Percentiles rank a stretch among this genome's conserved stretches.
Conservation (phyloP, 805 yeast genomes). For the Candida ulmi region DNA sequence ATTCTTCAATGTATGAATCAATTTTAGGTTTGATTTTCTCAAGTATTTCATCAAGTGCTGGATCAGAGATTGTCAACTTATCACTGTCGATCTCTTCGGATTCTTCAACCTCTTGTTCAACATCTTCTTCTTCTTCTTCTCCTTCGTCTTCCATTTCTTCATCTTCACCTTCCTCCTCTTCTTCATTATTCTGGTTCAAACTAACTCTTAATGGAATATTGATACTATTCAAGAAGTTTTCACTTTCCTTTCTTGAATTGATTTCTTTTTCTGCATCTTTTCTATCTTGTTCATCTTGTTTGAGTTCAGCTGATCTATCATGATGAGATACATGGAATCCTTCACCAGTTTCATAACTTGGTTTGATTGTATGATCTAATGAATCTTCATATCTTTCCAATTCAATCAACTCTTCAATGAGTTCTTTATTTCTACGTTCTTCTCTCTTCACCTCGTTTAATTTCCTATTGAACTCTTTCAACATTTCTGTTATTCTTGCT, state of each 20-base stretch:
- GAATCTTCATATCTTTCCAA: conserved; percentile 30
- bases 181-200: conserved; percentile 1
- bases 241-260: conserved; percentile 10
- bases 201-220: conserved; percentile 15
- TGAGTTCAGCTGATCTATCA: conserved; percentile 33
- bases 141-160: conserved; percentile 6
- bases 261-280: conserved; percentile 27
- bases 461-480: conserved; percentile 16
- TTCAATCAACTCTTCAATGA: conserved; percentile 18
- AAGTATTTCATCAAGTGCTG: conserved; percentile 13
- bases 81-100: not conserved
- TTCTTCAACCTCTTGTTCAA: not conserved
- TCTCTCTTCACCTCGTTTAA: conserved; percentile 10
- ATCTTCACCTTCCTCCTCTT: conserved; percentile 7
- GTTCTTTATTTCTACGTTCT: conserved; percentile 12
- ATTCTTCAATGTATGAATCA: conserved; percentile 41
- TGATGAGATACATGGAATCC: conserved; percentile 16
- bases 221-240: conserved; percentile 12
- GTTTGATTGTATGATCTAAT: conserved; percentile 27
- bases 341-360: conserved; percentile 11
- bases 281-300: conserved; percentile 34
- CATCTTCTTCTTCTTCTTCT: not conserved
- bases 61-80: conserved; percentile 6
- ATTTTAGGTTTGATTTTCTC: conserved; percentile 30
- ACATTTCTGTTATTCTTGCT: conserved; percentile 13